phyloP scores from a whole-genome alignment of 768 basidiomycete genomes.

The Baorangia bicolor region DNA sequence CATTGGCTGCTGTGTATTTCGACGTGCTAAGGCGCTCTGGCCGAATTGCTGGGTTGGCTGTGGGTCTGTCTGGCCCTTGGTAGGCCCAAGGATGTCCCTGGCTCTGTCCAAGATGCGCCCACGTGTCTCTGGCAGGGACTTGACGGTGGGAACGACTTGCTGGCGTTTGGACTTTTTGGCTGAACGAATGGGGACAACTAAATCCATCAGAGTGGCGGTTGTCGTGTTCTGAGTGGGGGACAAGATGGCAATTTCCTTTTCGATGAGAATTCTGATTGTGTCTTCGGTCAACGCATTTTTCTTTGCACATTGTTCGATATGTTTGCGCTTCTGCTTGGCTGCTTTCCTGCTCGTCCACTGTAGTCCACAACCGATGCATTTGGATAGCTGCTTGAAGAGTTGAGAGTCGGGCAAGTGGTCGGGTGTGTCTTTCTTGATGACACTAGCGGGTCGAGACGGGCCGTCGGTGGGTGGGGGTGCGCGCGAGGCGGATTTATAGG shows the following conservation, averaged over 20 bases:
- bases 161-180: constrained; percentile 45
- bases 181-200: constrained; percentile 46
- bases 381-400: constrained; percentile 46
- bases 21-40: constrained; percentile 29
- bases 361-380: constrained; percentile 63
- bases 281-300: constrained; percentile 53
- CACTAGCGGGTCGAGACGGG: neutral
- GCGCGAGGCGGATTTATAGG: constrained; percentile 24
- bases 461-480: neutral
- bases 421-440: constrained; percentile 10
- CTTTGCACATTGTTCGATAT: constrained; percentile 68
- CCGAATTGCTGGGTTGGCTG: constrained; percentile 35
- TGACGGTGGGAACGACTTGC: constrained; percentile 43
- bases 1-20: neutral
- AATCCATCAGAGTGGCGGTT: constrained; percentile 49
- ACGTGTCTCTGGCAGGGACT: constrained; percentile 47
- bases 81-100: constrained; percentile 31
- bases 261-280: constrained; percentile 53
- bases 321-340: constrained; percentile 57
- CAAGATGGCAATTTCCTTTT: constrained; percentile 41
- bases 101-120: constrained; percentile 40
- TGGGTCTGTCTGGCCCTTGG: constrained; percentile 2
- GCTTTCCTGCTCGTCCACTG: constrained; percentile 73
- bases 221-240: neutral
- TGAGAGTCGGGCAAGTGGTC: constrained; percentile 46